phyloP scores from a whole-genome alignment of 495 filamentous ascomycete genomes.

The Saxophila tyrrhenica region DNA sequence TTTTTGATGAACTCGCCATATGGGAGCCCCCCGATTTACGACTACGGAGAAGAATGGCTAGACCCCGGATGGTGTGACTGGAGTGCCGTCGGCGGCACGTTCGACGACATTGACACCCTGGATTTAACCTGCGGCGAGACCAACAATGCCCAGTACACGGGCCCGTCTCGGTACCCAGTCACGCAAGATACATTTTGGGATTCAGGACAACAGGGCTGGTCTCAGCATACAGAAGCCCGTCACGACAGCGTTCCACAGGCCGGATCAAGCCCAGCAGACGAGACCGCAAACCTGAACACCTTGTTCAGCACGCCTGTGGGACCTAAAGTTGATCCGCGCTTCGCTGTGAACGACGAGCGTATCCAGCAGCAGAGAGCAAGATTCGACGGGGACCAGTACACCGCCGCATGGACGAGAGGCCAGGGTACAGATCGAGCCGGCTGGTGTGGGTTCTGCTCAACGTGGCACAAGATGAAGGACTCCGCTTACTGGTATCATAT shows the following conservation, averaged over 20 bases:
- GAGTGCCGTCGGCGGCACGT: background rate
- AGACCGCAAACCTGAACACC: no score
- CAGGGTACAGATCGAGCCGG: constrained; percentile 7
- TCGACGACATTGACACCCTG: background rate
- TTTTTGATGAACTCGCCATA: constrained; percentile 5
- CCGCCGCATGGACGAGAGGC: constrained; percentile 3
- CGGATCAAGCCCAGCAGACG: no score
- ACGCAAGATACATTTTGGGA: no score
- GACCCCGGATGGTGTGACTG: background rate
- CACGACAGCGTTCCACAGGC: background rate
- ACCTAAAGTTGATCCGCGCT: background rate
- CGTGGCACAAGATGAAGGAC: constrained; percentile 14
- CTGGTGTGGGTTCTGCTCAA: constrained; percentile 12
- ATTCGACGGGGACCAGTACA: constrained; percentile 12
- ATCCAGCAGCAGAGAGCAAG: constrained; percentile 1
- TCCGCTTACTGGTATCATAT: constrained; percentile 17
- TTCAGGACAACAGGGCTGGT: background rate
- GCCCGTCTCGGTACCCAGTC: no score
- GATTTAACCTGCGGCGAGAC: background rate
- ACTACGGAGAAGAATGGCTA: background rate
- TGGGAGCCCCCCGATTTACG: no score
- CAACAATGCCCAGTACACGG: no score
- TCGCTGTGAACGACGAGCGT: background rate
- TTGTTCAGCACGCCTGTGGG: background rate
- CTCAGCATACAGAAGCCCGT: background rate